Evolutionary conservation across 169 alveolate species (phyloP).

Genomic region (Ichthyophthirius multifiliis): DNA sequence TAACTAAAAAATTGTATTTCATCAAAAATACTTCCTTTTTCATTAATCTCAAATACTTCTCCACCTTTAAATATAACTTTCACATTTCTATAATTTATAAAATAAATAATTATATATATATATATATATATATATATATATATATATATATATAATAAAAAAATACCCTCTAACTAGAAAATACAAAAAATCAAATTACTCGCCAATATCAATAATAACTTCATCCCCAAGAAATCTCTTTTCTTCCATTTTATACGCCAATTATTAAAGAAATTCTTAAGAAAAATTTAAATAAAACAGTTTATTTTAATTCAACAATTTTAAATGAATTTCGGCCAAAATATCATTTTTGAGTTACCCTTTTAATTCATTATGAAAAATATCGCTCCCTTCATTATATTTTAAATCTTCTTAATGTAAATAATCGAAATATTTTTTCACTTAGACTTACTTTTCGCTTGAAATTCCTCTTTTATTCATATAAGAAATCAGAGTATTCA

Average conservation of each 20-base stretch:
- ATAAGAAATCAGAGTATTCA: neutral
- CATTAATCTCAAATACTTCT: neutral
- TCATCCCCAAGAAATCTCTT: slow-evolving; percentile 9
- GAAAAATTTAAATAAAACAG: neutral
- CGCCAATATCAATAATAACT: neutral
- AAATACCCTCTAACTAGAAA: neutral
- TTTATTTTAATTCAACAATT: neutral
- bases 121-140: no score
- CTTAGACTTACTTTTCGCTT: neutral
- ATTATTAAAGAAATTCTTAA: neutral
- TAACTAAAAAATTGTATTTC: neutral
- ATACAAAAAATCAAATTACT: neutral
- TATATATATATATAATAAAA: neutral
- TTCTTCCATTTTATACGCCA: neutral
- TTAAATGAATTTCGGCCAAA: neutral
- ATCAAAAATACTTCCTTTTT: neutral
- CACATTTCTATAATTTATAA: no score
- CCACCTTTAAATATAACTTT: no score
- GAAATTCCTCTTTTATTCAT: slow-evolving; percentile 10
- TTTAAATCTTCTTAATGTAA: neutral
- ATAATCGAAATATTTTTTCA: slow-evolving; percentile 8
- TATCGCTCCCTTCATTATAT: neutral
- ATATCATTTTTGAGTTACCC: slow-evolving; percentile 4
- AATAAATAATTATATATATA: no score
- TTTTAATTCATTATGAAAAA: neutral